These are phyloP conservation scores for Starmerella geochares DNA, from an alignment of 805 yeast genomes.

Conservation along the genomic window DNA sequence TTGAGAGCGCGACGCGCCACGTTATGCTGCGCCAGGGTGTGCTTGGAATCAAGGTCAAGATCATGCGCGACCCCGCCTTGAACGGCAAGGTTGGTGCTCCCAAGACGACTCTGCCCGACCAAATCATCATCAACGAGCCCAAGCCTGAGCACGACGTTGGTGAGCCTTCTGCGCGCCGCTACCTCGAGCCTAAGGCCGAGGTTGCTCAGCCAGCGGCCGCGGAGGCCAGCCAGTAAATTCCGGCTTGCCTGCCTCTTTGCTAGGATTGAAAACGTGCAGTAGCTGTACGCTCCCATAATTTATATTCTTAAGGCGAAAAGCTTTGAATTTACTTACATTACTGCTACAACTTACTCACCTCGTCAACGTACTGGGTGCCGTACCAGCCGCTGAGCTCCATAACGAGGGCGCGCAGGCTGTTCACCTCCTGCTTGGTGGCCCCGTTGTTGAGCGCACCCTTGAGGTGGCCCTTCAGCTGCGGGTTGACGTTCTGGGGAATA, in stretches of 20 bases:
- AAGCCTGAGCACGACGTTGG: constrained; percentile 59
- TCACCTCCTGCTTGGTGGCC: constrained; percentile 52
- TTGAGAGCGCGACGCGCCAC: constrained; percentile 98
- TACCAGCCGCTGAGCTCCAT: constrained; percentile 63
- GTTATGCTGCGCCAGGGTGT: constrained; percentile 99
- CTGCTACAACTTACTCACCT: constrained; percentile 45
- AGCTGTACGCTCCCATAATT: constrained; percentile 4
- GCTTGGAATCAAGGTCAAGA: constrained; percentile 97
- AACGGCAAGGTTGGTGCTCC: constrained; percentile 34
- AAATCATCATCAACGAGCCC: constrained; percentile 84
- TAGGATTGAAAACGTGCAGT: background rate
- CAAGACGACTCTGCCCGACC: constrained; percentile 73
- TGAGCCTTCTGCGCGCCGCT: constrained; percentile 73
- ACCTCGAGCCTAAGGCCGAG: constrained; percentile 33
- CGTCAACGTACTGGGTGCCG: constrained; percentile 52
- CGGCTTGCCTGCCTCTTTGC: background rate
- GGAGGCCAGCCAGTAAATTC: background rate
- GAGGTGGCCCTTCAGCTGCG: constrained; percentile 84
- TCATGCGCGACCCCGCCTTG: constrained; percentile 90
- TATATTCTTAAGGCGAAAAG: background rate
- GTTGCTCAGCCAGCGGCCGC: constrained; percentile 13
- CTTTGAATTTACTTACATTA: too few relatives aligned
- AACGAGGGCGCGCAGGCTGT: constrained; percentile 50
- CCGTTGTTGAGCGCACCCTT: constrained; percentile 79
- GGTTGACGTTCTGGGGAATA: constrained; percentile 87